These are phyloP conservation scores for Ophiosphaerella korrae DNA, from an alignment of 2,329 filamentous ascomycete species.

Conservation along the genomic window DNA sequence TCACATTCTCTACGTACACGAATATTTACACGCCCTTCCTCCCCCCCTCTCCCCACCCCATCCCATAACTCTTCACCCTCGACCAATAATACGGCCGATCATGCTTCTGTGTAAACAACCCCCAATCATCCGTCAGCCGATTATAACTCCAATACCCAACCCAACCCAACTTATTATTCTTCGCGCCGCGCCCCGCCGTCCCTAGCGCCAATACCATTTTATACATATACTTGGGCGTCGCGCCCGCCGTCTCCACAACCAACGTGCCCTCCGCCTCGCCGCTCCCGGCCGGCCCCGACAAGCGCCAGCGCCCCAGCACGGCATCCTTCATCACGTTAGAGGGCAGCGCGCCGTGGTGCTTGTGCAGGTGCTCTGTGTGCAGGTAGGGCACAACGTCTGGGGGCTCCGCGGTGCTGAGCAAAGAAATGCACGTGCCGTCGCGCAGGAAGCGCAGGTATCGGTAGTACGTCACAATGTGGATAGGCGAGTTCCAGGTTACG, in stretches of 20 bases:
- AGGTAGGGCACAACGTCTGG: constrained; percentile 86
- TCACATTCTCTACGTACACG: not conserved
- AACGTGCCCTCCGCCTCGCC: constrained; percentile 52
- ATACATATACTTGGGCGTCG: constrained; percentile 79
- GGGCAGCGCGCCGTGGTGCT: constrained; percentile 49
- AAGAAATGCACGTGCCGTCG: constrained; percentile 80
- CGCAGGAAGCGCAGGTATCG: constrained; percentile 95
- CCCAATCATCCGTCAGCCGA: constrained; percentile 86
- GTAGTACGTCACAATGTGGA: constrained; percentile 97
- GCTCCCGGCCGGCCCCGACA: constrained; percentile 57
- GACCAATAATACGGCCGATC: constrained; percentile 66
- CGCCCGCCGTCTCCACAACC: constrained; percentile 85
- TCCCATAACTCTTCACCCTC: constrained; percentile 64
- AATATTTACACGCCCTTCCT: constrained; percentile 10
- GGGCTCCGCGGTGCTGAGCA: constrained; percentile 82
- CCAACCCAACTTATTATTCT: constrained; percentile 89
- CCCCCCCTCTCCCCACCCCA: constrained; percentile 38
- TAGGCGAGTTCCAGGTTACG: constrained; percentile 76
- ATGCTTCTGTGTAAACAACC: constrained; percentile 72
- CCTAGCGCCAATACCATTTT: constrained; percentile 77
- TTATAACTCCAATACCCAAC: constrained; percentile 92
- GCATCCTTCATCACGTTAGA: constrained; percentile 70
- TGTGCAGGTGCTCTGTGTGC: constrained; percentile 68
- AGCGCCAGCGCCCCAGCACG: constrained; percentile 67
- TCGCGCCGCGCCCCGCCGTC: constrained; percentile 62